A percentile compares a stretch with the other conserved stretches of the same genome.
These are phyloP conservation scores for Blumeriella jaapii DNA, from an alignment of 2,329 filamentous ascomycete genomes.

Conservation along the genomic window DNA sequence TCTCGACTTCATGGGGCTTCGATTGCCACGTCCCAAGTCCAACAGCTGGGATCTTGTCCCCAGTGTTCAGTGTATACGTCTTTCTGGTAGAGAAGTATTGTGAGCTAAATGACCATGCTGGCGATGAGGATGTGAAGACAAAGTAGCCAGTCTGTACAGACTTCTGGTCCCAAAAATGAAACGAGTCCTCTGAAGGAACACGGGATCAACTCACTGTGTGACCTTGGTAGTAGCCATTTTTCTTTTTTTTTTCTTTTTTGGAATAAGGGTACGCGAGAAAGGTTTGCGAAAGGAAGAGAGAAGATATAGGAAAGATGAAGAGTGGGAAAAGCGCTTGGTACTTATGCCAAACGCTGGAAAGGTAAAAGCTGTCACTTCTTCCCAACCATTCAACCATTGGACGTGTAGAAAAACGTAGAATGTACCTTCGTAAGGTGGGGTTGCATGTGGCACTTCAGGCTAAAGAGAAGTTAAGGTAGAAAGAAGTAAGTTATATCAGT, in stretches of 20 bases:
- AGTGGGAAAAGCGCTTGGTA: slow-evolving; percentile 9
- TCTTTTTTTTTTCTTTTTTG: no score
- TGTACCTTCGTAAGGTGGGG: no score
- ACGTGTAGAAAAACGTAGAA: no score
- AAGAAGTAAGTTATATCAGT: no score
- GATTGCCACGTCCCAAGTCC: slow-evolving; percentile 76
- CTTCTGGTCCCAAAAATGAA: slow-evolving; percentile 18
- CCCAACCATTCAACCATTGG: neutral
- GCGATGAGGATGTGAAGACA: slow-evolving; percentile 14
- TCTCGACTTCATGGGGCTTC: slow-evolving; percentile 49
- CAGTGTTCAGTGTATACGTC: slow-evolving; percentile 61
- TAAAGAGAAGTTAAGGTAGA: no score
- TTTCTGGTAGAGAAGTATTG: slow-evolving; percentile 26
- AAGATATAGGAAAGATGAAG: slow-evolving; percentile 1
- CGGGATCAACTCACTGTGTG: slow-evolving; percentile 20
- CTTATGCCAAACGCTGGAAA: slow-evolving; percentile 10
- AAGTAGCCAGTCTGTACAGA: slow-evolving; percentile 23
- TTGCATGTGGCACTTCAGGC: no score
- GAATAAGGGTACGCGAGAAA: neutral
- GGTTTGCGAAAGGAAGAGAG: neutral
- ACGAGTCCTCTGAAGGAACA: slow-evolving; percentile 11
- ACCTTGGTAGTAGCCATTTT: slow-evolving; percentile 27
- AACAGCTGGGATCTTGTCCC: slow-evolving; percentile 65
- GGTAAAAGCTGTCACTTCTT: neutral
- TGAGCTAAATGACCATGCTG: slow-evolving; percentile 10